Evolutionary conservation across 2,329 filamentous ascomycete species (phyloP).

Genomic region (Arthroderma sp.): DNA sequence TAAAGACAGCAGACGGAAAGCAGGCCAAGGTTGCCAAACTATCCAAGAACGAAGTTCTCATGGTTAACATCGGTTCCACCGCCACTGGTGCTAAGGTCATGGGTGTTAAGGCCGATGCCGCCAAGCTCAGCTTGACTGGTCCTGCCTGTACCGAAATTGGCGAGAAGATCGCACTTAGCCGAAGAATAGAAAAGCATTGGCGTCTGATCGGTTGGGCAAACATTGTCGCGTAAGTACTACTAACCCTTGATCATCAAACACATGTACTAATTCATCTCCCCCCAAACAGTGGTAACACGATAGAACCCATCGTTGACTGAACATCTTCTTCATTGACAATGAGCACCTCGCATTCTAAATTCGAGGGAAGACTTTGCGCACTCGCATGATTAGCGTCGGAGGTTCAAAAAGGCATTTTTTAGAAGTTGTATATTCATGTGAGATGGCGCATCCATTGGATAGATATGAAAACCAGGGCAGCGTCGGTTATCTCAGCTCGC

Average conservation of each 20-base stretch:
- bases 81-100: conserved; percentile 95
- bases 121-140: conserved; percentile 82
- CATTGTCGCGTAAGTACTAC: conserved; percentile 44
- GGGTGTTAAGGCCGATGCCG: conserved; percentile 93
- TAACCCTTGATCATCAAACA: not conserved
- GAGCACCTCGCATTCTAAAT: too few relatives aligned
- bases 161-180: conserved; percentile 91
- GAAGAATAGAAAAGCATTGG: conserved; percentile 99
- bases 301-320: conserved; percentile 33
- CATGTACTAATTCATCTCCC: conserved; percentile 1
- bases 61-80: conserved; percentile 98
- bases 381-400: too few relatives aligned
- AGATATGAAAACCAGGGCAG: too few relatives aligned
- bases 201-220: conserved; percentile 85
- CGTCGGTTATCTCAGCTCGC: too few relatives aligned
- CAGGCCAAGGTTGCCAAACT: conserved; percentile 98
- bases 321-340: not conserved
- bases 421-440: too few relatives aligned
- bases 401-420: too few relatives aligned
- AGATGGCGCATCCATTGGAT: too few relatives aligned
- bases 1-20: conserved; percentile 95
- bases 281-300: conserved; percentile 30
- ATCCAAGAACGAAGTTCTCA: conserved; percentile 95
- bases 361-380: too few relatives aligned
- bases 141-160: conserved; percentile 94